Base-by-base conservation (phyloP, 2,329 filamentous ascomycete genomes). In the Xylariaceae sp. region DNA sequence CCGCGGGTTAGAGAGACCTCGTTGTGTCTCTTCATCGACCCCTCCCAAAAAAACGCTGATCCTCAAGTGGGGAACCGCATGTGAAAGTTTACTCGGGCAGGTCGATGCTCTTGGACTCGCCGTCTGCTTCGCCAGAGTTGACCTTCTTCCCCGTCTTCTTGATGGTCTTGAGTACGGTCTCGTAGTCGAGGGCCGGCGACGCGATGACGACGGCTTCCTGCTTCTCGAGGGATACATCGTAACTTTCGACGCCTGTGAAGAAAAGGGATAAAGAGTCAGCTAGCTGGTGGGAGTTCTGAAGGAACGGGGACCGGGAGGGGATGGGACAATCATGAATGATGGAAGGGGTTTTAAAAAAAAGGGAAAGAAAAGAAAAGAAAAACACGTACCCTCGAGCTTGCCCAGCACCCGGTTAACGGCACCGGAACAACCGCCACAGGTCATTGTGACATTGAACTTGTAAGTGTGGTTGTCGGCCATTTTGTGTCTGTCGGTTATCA, bases 121-220 rank as follows among this genome's bases (percentile, higher is more conserved):
- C 88, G 68, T 91, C 87, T 29, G 80, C 86, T 76, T 84, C 82
- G 63, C 80, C 88, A 31, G 80, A 84, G 73, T 88, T 95, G 70
- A 96, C 85, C 68, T 87, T 87, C 83, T 96, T 96, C 68, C 91
- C 91, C 9, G 91, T 96, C 84, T 96, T 96, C 80, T 87, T 85
- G 72, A 96, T 96, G 71, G 89, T 95, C 70, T 81, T 80, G 58
- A 95, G 83, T 56, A 96, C 89, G 47, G 84, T 89, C 62, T 89
- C 84, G 76, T 92, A 96, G 55, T 81, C 77, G 60, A 95, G 79
- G 53, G 74, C 77, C 3, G 83, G 77, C 62, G 85, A 81, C 60
- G 91, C 84, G 64, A 87, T 77, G 64, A 97, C 82, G 62, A 84
- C 84, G 61, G 90, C 92, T 59, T 82, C 90, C 72, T 97, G 91